Percentiles rank a stretch among this genome's conserved stretches.
phyloP scores from a whole-genome alignment of 176 grass and related monocot genomes.

The Dendrocalamus sinicus region DNA sequence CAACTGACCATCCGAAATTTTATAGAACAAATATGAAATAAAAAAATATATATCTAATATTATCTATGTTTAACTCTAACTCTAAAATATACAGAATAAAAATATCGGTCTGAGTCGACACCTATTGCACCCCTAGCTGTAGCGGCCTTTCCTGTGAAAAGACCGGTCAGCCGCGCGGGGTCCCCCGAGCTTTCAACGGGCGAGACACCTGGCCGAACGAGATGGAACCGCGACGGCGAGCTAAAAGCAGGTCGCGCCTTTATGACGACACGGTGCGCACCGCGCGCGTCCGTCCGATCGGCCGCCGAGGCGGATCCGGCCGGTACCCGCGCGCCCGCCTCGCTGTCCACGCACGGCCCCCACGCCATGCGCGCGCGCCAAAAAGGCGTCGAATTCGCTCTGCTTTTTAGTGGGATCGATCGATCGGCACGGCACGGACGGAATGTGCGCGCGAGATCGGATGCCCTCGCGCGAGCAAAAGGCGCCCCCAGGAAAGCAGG shows the following conservation, averaged over 20 bases:
- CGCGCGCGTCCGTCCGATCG: conserved; percentile 25
- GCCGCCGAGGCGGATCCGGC: conserved; percentile 10
- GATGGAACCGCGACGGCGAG: not conserved
- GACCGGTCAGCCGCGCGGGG: not conserved
- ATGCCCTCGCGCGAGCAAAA: not conserved
- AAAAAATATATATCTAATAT: too few species aligned
- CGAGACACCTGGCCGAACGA: conserved; percentile 29
- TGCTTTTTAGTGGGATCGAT: conserved; percentile 9
- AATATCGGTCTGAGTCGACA: too few species aligned
- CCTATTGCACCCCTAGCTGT: not conserved
- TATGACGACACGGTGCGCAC: not conserved
- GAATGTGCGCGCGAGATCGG: conserved; percentile 11
- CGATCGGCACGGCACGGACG: not conserved
- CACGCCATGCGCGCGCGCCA: not conserved
- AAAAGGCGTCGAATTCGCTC: conserved; percentile 35
- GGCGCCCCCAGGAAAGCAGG: too few species aligned
- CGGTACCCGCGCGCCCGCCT: not conserved
- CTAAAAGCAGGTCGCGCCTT: not conserved
- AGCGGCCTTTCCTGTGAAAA: conserved; percentile 17
- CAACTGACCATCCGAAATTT: too few species aligned
- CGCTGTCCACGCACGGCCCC: not conserved
- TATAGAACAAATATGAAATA: too few species aligned
- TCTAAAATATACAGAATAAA: too few species aligned
- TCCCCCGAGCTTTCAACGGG: not conserved
- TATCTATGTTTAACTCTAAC: too few species aligned